These are phyloP conservation scores for Apodospora peruviana DNA, from an alignment of 495 filamentous ascomycete species.

Conservation along the genomic window DNA sequence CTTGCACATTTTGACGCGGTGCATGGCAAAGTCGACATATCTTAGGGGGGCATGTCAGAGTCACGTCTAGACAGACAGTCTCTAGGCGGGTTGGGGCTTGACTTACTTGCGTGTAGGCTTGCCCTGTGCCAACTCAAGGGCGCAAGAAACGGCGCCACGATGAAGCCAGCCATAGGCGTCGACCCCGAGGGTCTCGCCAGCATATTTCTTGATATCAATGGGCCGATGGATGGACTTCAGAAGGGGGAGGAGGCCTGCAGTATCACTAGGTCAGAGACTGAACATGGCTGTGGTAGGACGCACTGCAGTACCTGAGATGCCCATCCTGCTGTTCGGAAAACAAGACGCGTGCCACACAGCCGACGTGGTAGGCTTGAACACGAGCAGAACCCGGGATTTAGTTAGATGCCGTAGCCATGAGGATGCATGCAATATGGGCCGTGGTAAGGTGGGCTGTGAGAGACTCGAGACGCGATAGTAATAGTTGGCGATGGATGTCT, in stretches of 20 bases:
- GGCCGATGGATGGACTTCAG: slow-evolving; percentile 95
- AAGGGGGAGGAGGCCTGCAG: slow-evolving; percentile 72
- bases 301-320: slow-evolving; percentile 58
- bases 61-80: neutral
- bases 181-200: slow-evolving; percentile 82
- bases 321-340: slow-evolving; percentile 45
- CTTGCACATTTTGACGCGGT: slow-evolving; percentile 85
- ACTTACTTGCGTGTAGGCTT: slow-evolving; percentile 81
- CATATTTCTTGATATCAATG: slow-evolving; percentile 78
- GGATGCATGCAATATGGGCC: neutral
- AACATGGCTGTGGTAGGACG: too few species aligned
- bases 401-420: slow-evolving; percentile 9
- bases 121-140: slow-evolving; percentile 82
- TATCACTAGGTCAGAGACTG: slow-evolving; percentile 14
- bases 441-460: too few species aligned
- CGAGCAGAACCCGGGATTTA: neutral
- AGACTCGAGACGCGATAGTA: too few species aligned
- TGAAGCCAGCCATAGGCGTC: slow-evolving; percentile 99
- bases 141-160: slow-evolving; percentile 84
- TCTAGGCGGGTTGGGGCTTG: neutral
- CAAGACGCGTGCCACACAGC: neutral
- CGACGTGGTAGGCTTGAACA: neutral
- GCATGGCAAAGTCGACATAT: slow-evolving; percentile 88
- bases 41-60: slow-evolving; percentile 41
- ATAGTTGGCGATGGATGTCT: too few species aligned